Base-by-base conservation (phyloP, 176 grass and related monocot species). In the Thinopyrum elongatum region DNA sequence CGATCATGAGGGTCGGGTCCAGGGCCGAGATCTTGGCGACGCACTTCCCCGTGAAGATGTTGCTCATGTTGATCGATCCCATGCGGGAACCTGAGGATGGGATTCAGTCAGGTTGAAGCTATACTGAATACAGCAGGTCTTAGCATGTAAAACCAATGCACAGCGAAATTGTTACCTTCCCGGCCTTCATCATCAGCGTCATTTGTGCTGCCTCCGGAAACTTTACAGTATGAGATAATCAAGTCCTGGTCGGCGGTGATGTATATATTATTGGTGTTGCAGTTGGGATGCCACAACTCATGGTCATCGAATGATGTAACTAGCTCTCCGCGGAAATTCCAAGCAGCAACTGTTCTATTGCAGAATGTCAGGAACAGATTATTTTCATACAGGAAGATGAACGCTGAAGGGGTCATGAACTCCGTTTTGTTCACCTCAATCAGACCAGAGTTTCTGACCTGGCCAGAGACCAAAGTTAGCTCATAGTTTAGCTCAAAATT, bases 221-320 rank as follows among this genome's bases (percentile, higher is more conserved):
- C 86, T 65, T 86, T 92, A 76, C 93, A 95, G 21, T 92, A 92
- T 33, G 90, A 95, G 79, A 95, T 88, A 4, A 95, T 92, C 80
- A 95, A 17, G 76, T 95, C 90, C 64, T 92, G 90, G 38, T 92
- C 90, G 0, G 83, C 84, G 4, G 93, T 95, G 76, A 95, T 92
- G 82, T 92, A 92, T 88, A 95, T 92, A 46, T 90, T 92, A 17
- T 95, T 95, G 41, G 90, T 95, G 42, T 95, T 90, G 84, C 93
- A 92, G 70, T 95, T 87, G 10, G 88, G 80, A 49, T 92, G 86
- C 93, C 93, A 92, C 46, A 95, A 64, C 33, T 88, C 85, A 49
- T 95, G 93, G 76, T 95, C 90, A 36, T 92, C 88, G 42, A 95
- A 95, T 10, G 93, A 95, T 15, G 93, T 92, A 17, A 95, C 93